Base-by-base conservation (phyloP, 495 filamentous ascomycete genomes). In the Penicillium fimorum region DNA sequence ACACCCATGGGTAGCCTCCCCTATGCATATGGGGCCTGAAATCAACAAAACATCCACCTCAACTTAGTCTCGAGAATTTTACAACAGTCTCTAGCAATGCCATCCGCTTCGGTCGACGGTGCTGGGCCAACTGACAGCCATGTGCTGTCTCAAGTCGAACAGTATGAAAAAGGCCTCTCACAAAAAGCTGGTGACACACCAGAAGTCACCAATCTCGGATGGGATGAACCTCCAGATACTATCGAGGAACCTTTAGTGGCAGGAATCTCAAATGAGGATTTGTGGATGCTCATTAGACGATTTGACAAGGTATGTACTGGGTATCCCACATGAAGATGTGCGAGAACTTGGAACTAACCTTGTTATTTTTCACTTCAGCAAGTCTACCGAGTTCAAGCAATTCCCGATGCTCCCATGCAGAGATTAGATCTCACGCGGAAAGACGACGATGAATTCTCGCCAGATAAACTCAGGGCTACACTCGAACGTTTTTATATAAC, bases 401-500 rank as follows among this genome's bases (percentile, higher is more conserved):
- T 84, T 2, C 68, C 78, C 1, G 69, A 81, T 5, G 70, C 74
- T 15, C 80, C 82, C 4, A 58, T 76, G 18, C 82, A 83, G 4
- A 82, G 84, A 17, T 75, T 96, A n/a, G 91, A 96, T 71, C 74
- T 95, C 15, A 89, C 90, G 47, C 87, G 90, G 50, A 84, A 89
- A 2, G 86, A 89, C 29, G 87, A 93, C 33, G 91, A 95, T 50
- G 87, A 92, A 56, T 95, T 94, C 69, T 87, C 87, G 0, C 90
- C 91, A 0, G 90, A 95, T 63, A 95, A 96, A 69, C 75, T 96
- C 43, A 79, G 91, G 22, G 82, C 82, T 11, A 91, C 85, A 43
- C 59, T 95, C 15, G 91, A 96, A 67, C 78, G 91, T 4, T 81
- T 96, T 35, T 96, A 96, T 66, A 90, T 87, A 75, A 89, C 88